Evolutionary conservation across 331 rosid genomes (phyloP), one percentile per base, ranked within the genome.

Genomic region (Pyrus hybrid): DNA sequence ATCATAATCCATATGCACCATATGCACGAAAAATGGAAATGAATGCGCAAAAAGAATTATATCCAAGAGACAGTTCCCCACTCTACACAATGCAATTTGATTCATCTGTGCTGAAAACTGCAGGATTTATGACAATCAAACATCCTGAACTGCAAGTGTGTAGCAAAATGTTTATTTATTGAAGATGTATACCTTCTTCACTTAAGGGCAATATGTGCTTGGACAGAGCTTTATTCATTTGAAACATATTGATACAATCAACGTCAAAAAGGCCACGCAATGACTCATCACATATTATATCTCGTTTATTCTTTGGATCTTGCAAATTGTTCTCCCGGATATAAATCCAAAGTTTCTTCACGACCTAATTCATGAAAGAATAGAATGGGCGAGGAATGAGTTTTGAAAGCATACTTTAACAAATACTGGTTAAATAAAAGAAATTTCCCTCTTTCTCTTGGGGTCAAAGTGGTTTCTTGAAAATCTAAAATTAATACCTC

Each of bases 321-420:
- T 94, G 97, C 85, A 94, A 83, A 86, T 85, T 69, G 47, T 90
- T 90, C 86, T 85, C 91, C 83, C 85, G 87, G 71, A 94, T 94
- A 68, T 94, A 84, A 67, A 70, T 82, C 99, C 97, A 92, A 68
- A 94, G 83, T 85, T 83, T 84, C 97, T 87, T 94, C 77, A 90
- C 99, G 76, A 94, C 99, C 99, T 94, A 70, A 73, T 62, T 61
- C 81, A 68, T 70, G 72, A 69, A 76, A 51, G 78, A 70, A 67
- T 26, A 22, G 25, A 49, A 23, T 16, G 26, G 23, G 16, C 17
- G 21, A n/a, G 58, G 14, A 28, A 72, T 22, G 12, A 73, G 65
- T 20, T 71, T 56, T 9, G 28, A 78, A 37, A 20, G 4, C 22
- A 53, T 60, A 64, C 21, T 3, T 35, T n/a, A 37, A 79, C 43